Conservation (phyloP, 2,329 filamentous ascomycete genomes). For the Colletotrichum horii region DNA sequence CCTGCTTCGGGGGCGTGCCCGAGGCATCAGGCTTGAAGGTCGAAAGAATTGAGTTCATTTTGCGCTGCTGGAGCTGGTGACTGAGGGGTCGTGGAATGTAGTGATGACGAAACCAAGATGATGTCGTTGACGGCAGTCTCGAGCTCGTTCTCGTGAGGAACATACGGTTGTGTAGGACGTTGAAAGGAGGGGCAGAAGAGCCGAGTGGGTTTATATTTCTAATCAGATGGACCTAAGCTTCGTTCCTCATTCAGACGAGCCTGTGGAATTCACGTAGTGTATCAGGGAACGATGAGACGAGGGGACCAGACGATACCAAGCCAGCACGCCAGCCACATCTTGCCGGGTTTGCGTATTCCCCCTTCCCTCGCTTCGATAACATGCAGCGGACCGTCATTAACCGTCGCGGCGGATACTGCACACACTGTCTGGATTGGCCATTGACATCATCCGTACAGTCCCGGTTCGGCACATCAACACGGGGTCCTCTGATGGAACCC, state of each 20-base stretch:
- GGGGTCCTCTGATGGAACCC: not conserved
- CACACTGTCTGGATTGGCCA: not conserved
- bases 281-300: not conserved
- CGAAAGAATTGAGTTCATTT: conserved; percentile 49
- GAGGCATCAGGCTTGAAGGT: conserved; percentile 44
- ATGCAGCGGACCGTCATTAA: not conserved
- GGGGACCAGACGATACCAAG: not conserved
- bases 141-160: not conserved
- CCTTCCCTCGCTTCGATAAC: not conserved
- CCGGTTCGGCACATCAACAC: not conserved
- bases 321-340: not conserved
- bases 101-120: conserved; percentile 3
- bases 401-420: not conserved
- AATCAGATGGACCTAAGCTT: not conserved
- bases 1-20: conserved; percentile 45
- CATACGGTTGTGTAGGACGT: not conserved
- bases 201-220: not conserved
- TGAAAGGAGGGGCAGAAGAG: not conserved
- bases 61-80: conserved; percentile 3
- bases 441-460: conserved; percentile 4
- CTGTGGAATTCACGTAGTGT: not conserved
- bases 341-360: not conserved
- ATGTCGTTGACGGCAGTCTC: not conserved
- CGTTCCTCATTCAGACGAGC: not conserved
- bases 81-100: not conserved